Evolutionary conservation across 768 basidiomycete genomes (phyloP), one percentile per base, ranked within the genome.

Genomic region (Rhizopogon sp.): DNA sequence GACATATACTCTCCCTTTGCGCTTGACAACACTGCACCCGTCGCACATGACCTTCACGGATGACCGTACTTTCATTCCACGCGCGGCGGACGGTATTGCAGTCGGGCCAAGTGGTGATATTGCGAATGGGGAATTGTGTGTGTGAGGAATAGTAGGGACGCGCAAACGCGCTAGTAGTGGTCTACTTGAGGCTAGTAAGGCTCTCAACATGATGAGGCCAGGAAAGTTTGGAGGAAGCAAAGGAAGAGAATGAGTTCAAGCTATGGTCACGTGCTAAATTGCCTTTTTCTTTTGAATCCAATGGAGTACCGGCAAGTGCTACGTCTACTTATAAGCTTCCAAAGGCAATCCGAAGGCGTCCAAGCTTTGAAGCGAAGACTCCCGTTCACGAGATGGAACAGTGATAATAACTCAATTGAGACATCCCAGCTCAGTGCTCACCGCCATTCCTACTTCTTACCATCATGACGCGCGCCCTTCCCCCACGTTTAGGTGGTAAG

Each of bases 41-140:
- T 94, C 93, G 71, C 96, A 99, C 84, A 96, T 90, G 52, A 83
- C 74, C 76, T 95, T 97, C 62, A 98, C 91, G 3, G 92, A 92
- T 22, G 91, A 88, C 59, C 96, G 84, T 56, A 98, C 94, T 77
- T 99, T 99, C 90, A 97, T 95, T 45, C 93, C 93, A 62, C 89
- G 74, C n/a, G 78, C 69, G 20, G 82, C 66, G 6, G 68, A 58
- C 9, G 77, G 76, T 41, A 67, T 62, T 35, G 66, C 55, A 33
- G 52, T 45, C 14, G 41, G 28, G 46, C 55, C 16, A 59, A 16
- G 62, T 50, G 47, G 64, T 58, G 64, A 64, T 68, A 29, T 59
- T 64, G 9, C 67, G 65, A 56, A 71, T 74, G 44, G 66, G 69
- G 35, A 49, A 16, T 37, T 25, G 39, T 72, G 59, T 41, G 57